A percentile compares a stretch with the other conserved stretches of the same genome.
Evolutionary conservation across 768 basidiomycete genomes (phyloP).

Genomic region (Pilatotrama ljubarskyi): DNA sequence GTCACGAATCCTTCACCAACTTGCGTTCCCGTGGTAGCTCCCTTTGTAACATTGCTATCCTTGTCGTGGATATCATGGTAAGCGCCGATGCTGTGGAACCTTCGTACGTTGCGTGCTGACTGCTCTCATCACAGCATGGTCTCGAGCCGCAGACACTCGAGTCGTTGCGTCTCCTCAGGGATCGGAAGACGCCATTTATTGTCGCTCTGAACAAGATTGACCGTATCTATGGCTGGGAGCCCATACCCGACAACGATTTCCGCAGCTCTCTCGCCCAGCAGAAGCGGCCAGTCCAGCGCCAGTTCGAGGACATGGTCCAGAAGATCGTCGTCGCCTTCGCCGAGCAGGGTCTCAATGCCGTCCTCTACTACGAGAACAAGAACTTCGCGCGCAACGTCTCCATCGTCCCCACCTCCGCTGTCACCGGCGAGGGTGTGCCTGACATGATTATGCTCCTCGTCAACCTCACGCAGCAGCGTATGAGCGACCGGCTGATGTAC

Average conservation of each 20-base stretch:
- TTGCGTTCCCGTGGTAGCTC: constrained; percentile 93
- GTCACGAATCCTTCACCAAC: constrained; percentile 99
- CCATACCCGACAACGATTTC: constrained; percentile 92
- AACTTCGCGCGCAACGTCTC: constrained; percentile 92
- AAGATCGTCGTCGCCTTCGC: constrained; percentile 92
- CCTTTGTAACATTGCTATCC: constrained; percentile 96
- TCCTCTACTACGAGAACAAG: constrained; percentile 97
- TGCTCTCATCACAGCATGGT: constrained; percentile 64
- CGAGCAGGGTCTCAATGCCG: constrained; percentile 95
- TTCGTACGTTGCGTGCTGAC: not conserved
- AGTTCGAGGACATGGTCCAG: constrained; percentile 86
- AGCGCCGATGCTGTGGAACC: constrained; percentile 21
- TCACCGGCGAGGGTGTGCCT: constrained; percentile 97
- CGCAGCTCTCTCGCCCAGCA: constrained; percentile 88
- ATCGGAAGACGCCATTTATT: constrained; percentile 97
- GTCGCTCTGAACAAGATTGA: constrained; percentile 99
- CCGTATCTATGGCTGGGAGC: constrained; percentile 93
- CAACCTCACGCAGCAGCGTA: constrained; percentile 95
- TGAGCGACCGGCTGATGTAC: constrained; percentile 98
- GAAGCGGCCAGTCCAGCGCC: constrained; percentile 72
- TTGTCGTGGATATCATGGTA: constrained; percentile 98
- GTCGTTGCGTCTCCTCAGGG: constrained; percentile 86
- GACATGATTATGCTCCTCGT: constrained; percentile 99
- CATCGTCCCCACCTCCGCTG: constrained; percentile 94
- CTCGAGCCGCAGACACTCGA: constrained; percentile 98